Conservation (phyloP, 495 filamentous ascomycete genomes). For the Lepidopterella palustris region DNA sequence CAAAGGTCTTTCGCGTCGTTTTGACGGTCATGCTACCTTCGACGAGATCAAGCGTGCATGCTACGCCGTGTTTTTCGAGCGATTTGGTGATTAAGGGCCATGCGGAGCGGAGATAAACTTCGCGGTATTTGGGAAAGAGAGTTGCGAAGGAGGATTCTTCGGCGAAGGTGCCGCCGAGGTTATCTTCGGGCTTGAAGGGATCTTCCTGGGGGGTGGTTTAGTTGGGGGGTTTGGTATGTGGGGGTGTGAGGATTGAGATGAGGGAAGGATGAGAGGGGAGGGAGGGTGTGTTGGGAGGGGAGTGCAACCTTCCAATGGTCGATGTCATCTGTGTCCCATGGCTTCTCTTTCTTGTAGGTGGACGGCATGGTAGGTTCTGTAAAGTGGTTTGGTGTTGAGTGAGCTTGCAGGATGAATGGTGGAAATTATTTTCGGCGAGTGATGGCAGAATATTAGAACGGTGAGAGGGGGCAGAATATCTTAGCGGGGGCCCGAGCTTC, state of each 20-base stretch:
- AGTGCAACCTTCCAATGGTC: constrained; percentile 83
- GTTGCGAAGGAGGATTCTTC: constrained; percentile 90
- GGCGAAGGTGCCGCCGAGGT: constrained; percentile 74
- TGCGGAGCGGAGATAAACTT: constrained; percentile 83
- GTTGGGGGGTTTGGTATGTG: background rate
- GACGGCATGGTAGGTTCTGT: constrained; percentile 63
- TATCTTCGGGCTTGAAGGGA: constrained; percentile 77
- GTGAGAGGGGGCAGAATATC: background rate
- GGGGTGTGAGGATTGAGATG: background rate
- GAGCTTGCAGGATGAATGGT: background rate
- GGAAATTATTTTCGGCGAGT: background rate
- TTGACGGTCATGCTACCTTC: constrained; percentile 95
- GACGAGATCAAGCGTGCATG: constrained; percentile 85
- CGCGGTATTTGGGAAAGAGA: constrained; percentile 95
- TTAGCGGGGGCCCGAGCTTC: background rate
- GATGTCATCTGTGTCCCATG: constrained; percentile 96
- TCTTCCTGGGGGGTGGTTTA: constrained; percentile 50
- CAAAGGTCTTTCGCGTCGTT: constrained; percentile 90
- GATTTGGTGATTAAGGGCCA: constrained; percentile 79
- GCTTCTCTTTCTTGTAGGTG: constrained; percentile 88
- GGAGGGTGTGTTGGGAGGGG: background rate
- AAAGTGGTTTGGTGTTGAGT: background rate
- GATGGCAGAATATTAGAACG: background rate
- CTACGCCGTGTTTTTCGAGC: constrained; percentile 75
- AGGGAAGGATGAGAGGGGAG: constrained; percentile 4